A percentile compares a stretch with the other conserved stretches of the same genome.
Conservation (phyloP, 108 stramenopile genomes). For the Mayamaea pseudoterrestris region DNA sequence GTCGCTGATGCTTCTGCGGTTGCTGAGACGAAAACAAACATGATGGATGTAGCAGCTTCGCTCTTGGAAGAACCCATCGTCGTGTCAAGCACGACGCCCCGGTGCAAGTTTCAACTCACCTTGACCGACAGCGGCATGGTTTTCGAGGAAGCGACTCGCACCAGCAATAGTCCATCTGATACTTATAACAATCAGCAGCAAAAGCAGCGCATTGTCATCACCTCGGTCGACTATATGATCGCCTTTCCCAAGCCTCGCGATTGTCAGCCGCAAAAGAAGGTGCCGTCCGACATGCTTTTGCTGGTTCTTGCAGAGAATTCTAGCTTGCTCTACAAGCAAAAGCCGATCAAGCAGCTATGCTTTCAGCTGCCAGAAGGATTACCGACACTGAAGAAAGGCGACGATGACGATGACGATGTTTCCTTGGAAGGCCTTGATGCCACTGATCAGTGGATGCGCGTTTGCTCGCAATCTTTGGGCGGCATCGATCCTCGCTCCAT, state of each 20-base stretch:
- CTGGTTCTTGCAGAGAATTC: background rate
- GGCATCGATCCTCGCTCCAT: background rate
- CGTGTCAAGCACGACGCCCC: too few relatives aligned
- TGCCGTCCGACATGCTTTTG: background rate
- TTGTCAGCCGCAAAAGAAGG: background rate
- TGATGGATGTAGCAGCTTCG: too few relatives aligned
- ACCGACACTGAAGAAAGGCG: too few relatives aligned
- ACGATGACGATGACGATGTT: background rate
- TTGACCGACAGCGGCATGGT: too few relatives aligned
- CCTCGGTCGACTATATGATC: background rate
- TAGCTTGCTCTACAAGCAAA: background rate
- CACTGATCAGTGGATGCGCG: constrained; percentile 1
- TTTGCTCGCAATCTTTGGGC: background rate
- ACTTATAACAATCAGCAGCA: too few relatives aligned
- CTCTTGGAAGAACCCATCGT: too few relatives aligned
- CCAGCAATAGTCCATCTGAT: too few relatives aligned
- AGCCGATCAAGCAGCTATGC: background rate
- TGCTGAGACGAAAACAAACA: too few relatives aligned
- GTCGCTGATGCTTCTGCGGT: too few relatives aligned
- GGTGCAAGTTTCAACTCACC: too few relatives aligned
- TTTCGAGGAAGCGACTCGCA: too few relatives aligned
- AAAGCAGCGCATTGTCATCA: background rate
- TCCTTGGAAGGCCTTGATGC: background rate
- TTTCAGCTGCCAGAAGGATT: background rate
- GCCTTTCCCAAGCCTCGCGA: background rate